Percentiles rank a stretch among this genome's conserved stretches.
phyloP scores from a whole-genome alignment of 371 early-diverging fungal species.

The Syncephalastrum monosporum region DNA sequence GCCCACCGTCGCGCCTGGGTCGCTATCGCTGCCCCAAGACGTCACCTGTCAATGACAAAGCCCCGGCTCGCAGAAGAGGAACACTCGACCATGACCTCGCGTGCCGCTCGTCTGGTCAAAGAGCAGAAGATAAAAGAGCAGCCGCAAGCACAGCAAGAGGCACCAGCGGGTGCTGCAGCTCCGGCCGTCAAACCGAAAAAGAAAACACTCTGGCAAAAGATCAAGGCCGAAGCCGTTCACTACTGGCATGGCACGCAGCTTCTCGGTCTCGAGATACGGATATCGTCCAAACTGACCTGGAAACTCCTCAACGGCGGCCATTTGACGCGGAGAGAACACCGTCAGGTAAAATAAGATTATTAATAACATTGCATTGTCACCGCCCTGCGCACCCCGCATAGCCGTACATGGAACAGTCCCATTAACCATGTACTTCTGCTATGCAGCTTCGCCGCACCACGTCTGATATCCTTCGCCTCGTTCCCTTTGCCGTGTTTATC shows the following conservation, averaged over 20 bases:
- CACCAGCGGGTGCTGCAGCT: constrained; percentile 12
- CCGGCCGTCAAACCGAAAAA: constrained; percentile 47
- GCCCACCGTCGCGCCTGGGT: constrained; percentile 22
- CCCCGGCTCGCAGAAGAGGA: constrained; percentile 17
- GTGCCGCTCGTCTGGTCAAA: constrained; percentile 41
- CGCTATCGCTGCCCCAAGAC: neutral
- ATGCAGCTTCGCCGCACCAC: constrained; percentile 79
- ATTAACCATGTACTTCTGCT: neutral
- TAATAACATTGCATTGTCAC: neutral
- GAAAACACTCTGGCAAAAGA: constrained; percentile 71
- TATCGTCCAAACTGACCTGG: constrained; percentile 80
- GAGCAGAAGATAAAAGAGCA: constrained; percentile 19
- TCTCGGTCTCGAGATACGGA: constrained; percentile 83
- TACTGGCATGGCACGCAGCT: constrained; percentile 96
- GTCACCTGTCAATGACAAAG: neutral
- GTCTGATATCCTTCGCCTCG: constrained; percentile 83
- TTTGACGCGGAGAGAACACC: constrained; percentile 86
- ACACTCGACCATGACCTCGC: constrained; percentile 43
- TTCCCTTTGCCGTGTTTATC: constrained; percentile 92
- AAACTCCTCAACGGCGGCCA: constrained; percentile 77
- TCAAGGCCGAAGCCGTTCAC: constrained; percentile 91
- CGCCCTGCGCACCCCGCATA: neutral
- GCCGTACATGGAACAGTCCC: constrained; percentile 1
- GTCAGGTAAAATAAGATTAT: constrained; percentile 63
- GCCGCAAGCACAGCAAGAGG: constrained; percentile 4